Percentiles rank a stretch among this genome's conserved stretches.
phyloP scores from a whole-genome alignment of 352 stramenopile species.

The Thraustochytrium sp. region DNA sequence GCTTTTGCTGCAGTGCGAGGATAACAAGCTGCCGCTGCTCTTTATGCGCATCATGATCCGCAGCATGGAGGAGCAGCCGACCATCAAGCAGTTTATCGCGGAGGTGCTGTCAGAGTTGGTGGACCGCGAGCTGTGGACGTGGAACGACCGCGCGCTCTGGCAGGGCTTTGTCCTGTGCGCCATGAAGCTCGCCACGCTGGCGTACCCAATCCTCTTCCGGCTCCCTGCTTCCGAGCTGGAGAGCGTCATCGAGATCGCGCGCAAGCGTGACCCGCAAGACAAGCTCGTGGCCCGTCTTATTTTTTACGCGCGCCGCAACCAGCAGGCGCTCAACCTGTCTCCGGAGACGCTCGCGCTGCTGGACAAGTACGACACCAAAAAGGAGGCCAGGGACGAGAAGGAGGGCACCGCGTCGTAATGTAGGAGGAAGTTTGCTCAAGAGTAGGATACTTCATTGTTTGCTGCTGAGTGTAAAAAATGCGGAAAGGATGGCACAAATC shows the following conservation, averaged over 20 bases:
- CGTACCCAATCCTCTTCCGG: conserved; percentile 17
- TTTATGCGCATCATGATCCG: conserved; percentile 21
- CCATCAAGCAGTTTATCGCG: conserved; percentile 29
- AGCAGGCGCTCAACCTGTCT: background rate
- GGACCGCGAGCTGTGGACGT: conserved; percentile 11
- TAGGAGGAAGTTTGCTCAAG: too few relatives aligned
- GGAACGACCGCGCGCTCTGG: background rate
- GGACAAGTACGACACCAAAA: background rate
- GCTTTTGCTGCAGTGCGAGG: conserved; percentile 28
- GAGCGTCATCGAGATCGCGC: background rate
- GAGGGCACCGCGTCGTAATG: too few relatives aligned
- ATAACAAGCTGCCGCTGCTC: conserved; percentile 2
- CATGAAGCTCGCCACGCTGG: conserved; percentile 4
- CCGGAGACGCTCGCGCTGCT: background rate
- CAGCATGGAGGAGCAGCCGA: conserved; percentile 1
- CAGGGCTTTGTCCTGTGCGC: conserved; percentile 29
- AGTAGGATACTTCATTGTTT: too few relatives aligned
- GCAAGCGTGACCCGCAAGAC: background rate
- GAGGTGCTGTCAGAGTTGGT: conserved; percentile 16
- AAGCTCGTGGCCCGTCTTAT: background rate
- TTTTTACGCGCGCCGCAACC: conserved; percentile 15
- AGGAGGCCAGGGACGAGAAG: too few relatives aligned
- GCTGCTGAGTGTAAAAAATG: too few relatives aligned
- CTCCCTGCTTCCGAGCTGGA: background rate
- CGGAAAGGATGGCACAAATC: too few relatives aligned